These are phyloP conservation scores for Aspergillus taichungensis DNA, from an alignment of 495 filamentous ascomycete genomes.

Conservation along the genomic window DNA sequence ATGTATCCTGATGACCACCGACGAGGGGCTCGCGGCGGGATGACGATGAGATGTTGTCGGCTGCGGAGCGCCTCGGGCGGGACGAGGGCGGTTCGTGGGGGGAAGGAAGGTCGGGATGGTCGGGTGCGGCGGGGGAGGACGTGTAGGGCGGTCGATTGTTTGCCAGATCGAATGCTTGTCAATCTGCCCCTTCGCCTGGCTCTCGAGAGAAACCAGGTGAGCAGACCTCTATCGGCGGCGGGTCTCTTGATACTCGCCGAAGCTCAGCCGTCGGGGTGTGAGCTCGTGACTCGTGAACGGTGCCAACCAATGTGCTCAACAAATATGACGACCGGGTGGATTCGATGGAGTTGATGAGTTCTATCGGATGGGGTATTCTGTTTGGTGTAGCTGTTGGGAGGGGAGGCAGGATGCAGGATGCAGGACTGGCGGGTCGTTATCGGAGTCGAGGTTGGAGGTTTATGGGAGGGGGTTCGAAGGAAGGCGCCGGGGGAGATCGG, in stretches of 20 bases:
- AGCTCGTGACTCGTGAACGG: slow-evolving; percentile 8
- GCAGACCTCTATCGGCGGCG: slow-evolving; percentile 34
- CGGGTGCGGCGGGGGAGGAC: slow-evolving; percentile 49
- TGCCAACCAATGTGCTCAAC: background rate
- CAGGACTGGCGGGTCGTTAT: slow-evolving; percentile 10
- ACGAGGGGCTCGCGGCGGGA: slow-evolving; percentile 8
- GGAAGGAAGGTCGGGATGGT: slow-evolving; percentile 44
- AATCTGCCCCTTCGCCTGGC: slow-evolving; percentile 42
- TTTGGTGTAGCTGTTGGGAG: slow-evolving; percentile 2
- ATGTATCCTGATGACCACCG: slow-evolving; percentile 3
- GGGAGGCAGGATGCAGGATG: background rate
- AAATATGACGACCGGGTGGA: too few relatives aligned
- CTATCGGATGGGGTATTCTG: too few relatives aligned
- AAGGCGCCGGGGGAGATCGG: slow-evolving; percentile 8
- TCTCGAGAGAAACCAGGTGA: slow-evolving; percentile 43
- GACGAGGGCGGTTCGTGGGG: slow-evolving; percentile 20
- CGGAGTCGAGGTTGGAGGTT: slow-evolving; percentile 5
- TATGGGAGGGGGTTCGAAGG: background rate
- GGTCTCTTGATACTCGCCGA: slow-evolving; percentile 17
- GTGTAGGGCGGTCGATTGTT: slow-evolving; percentile 40
- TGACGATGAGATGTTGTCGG: slow-evolving; percentile 3
- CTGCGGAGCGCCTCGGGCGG: slow-evolving; percentile 12
- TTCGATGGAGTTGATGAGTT: too few relatives aligned
- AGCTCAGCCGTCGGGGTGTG: slow-evolving; percentile 10
- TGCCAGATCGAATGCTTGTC: slow-evolving; percentile 53